These are phyloP conservation scores for Aureobasidium melanogenum DNA, from an alignment of 2,329 filamentous ascomycete species.

Conservation along the genomic window DNA sequence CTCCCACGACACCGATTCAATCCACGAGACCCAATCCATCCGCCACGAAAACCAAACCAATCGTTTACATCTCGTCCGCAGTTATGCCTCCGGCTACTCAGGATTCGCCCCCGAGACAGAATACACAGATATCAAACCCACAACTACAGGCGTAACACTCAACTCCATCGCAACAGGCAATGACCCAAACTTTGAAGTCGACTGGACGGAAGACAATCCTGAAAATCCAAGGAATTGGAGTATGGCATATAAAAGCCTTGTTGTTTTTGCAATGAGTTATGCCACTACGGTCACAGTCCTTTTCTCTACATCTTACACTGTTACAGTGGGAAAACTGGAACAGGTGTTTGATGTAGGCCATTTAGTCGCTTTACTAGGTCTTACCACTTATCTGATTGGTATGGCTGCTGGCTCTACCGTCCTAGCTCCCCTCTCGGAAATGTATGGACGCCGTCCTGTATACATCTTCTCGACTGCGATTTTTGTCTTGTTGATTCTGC, in stretches of 20 bases:
- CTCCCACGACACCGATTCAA: slow-evolving; percentile 1
- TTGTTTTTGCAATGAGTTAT: slow-evolving; percentile 48
- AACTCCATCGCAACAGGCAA: slow-evolving; percentile 20
- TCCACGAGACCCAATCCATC: background rate
- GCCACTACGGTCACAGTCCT: slow-evolving; percentile 50
- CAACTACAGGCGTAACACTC: background rate
- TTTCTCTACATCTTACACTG: slow-evolving; percentile 72
- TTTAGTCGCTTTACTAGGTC: slow-evolving; percentile 60
- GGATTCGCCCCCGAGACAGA: slow-evolving; percentile 1
- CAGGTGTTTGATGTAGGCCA: slow-evolving; percentile 54
- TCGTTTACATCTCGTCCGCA: slow-evolving; percentile 4
- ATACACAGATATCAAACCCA: slow-evolving; percentile 11
- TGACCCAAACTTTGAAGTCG: slow-evolving; percentile 60
- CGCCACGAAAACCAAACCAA: background rate
- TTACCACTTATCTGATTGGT: slow-evolving; percentile 71
- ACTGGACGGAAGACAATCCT: slow-evolving; percentile 56
- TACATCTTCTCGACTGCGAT: slow-evolving; percentile 57
- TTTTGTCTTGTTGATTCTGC: slow-evolving; percentile 62
- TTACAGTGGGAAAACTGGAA: slow-evolving; percentile 60
- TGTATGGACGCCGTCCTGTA: slow-evolving; percentile 58
- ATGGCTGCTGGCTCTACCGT: slow-evolving; percentile 63
- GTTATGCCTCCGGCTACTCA: slow-evolving; percentile 11
- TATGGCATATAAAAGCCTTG: slow-evolving; percentile 46
- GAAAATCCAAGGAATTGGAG: slow-evolving; percentile 63
- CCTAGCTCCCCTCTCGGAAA: slow-evolving; percentile 64